Evolutionary conservation across 148 eudicot species (phyloP), one percentile per base, ranked within the genome.

Genomic region (Fagopyrum homotropicum): DNA sequence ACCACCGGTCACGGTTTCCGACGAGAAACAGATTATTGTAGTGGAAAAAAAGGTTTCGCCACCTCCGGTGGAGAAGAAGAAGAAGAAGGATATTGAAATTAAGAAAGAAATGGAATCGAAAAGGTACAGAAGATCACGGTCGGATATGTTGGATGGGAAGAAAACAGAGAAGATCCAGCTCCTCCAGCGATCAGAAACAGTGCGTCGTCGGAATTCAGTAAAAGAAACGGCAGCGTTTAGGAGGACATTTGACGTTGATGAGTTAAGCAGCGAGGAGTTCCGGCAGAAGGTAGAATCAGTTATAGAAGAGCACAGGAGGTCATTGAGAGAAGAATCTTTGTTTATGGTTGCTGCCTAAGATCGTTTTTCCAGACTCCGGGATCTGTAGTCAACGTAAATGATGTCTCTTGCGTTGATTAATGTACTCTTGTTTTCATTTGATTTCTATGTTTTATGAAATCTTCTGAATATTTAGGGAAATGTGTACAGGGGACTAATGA

Each of bases 191-290:
- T 85, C 92, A 75, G 84, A 76, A 75, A 83, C 88, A 30, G 85
- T 75, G 52, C 83, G 75, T 69, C 69, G 78, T 8, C 80, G 82
- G 72, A 79, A 17, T 14, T 19, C 71, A 8, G 72, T 19, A 35
- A 55, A 9, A 19, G 76, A 45, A 26, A 3, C 45, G 72, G 51
- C 45, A 22, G 22, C 72, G 55, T 7, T 7, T 26, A 72, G 52
- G 69, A 49, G 43, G 75, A 43, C 64, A 3, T 48, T 75, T 2
- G 83, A 83, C 6, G 89, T 82, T 35, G 92, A 93, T 14, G 79
- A 68, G 2, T 47, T 91, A 73, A 91, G 90, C 79, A 77, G 49
- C 73, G 97, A 89, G 43, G 98, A 93, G 76, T 91, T 93, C 69
- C 79, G 73, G 69, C 74, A 72, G 5, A 87, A 79, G 44, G 78